These are phyloP conservation scores for Oehlia diaphana DNA, from an alignment of 192 early-diverging fungal genomes.

Conservation along the genomic window DNA sequence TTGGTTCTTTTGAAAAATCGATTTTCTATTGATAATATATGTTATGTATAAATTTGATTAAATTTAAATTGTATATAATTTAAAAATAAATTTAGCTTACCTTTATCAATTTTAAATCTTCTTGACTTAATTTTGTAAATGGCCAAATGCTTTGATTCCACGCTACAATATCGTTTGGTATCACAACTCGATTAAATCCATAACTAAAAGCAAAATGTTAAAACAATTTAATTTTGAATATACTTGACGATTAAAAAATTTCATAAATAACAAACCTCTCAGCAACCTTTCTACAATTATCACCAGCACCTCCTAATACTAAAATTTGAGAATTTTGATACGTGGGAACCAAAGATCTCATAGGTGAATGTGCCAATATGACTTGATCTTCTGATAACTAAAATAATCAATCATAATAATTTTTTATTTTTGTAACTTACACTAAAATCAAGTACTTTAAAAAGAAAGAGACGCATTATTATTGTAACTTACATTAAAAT, in stretches of 20 bases:
- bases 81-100: constrained; percentile 16
- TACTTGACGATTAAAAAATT: constrained; percentile 29
- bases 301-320: constrained; percentile 69
- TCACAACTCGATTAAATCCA: constrained; percentile 69
- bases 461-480: not conserved
- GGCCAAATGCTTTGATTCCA: constrained; percentile 72
- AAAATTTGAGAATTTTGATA: constrained; percentile 69
- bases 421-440: too few species aligned
- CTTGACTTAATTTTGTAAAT: constrained; percentile 41
- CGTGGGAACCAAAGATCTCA: constrained; percentile 61
- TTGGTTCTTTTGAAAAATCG: constrained; percentile 49
- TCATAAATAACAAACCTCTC: constrained; percentile 58
- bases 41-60: not conserved
- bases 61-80: not conserved
- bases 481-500: constrained; percentile 40
- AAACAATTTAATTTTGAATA: too few species aligned
- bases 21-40: constrained; percentile 29
- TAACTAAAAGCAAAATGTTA: constrained; percentile 41
- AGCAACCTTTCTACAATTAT: constrained; percentile 62
- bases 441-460: too few species aligned
- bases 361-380: constrained; percentile 86
- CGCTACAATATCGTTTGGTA: constrained; percentile 65
- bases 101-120: constrained; percentile 19
- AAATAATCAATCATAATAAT: not conserved
- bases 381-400: constrained; percentile 59